phyloP scores from a whole-genome alignment of 768 basidiomycete genomes.

The Mycena latifolia region DNA sequence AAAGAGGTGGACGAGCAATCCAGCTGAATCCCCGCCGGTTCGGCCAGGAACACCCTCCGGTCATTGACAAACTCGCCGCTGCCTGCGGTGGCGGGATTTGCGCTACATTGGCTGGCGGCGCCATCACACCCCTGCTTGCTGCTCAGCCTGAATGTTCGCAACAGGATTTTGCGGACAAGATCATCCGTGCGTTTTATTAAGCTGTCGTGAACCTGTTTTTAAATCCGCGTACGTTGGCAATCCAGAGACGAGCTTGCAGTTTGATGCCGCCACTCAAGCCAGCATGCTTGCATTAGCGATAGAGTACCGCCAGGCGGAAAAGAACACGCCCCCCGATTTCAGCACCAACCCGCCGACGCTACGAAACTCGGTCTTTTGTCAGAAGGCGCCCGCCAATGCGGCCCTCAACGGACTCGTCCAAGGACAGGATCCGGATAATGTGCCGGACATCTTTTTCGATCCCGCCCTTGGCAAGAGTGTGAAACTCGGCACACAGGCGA shows the following conservation, averaged over 20 bases:
- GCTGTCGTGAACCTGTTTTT: neutral
- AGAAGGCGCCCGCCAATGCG: constrained; percentile 62
- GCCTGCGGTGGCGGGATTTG: constrained; percentile 66
- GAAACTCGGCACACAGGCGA: constrained; percentile 59
- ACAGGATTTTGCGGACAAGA: constrained; percentile 68
- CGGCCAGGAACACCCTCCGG: constrained; percentile 62
- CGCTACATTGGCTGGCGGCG: constrained; percentile 60
- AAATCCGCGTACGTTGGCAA: neutral
- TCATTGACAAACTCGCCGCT: constrained; percentile 56
- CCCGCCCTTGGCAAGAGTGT: constrained; percentile 56
- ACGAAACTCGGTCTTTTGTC: constrained; percentile 71
- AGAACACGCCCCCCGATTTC: constrained; percentile 74
- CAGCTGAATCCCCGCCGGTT: constrained; percentile 66
- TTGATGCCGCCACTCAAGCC: constrained; percentile 61
- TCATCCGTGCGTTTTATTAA: constrained; percentile 57
- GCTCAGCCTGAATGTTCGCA: constrained; percentile 66
- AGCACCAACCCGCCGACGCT: constrained; percentile 61
- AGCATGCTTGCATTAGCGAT: constrained; percentile 66
- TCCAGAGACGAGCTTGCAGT: constrained; percentile 66
- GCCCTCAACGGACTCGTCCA: constrained; percentile 64
- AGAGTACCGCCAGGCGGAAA: constrained; percentile 68
- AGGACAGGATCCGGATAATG: constrained; percentile 64
- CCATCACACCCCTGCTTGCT: constrained; percentile 65
- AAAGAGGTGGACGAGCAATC: constrained; percentile 60
- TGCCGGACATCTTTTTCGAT: constrained; percentile 66